Evolutionary conservation across 2,329 filamentous ascomycete species (phyloP), one percentile per base, ranked within the genome.

Genomic region (Aspergillus piperis): DNA sequence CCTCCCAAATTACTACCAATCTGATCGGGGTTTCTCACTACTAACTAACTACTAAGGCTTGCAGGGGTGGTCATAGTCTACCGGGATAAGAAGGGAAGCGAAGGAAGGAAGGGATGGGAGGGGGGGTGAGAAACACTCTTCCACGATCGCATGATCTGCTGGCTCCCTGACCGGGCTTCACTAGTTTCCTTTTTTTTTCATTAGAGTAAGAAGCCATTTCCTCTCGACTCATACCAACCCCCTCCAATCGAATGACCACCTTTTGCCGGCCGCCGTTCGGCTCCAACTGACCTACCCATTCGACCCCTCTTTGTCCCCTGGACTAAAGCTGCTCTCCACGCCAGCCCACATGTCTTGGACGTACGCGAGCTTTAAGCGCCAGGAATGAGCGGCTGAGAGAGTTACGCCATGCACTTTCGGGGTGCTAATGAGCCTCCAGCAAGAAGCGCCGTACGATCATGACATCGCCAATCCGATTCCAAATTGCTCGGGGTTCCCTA

Each of bases 321-420:
- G 21, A n/a, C 23, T 27, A n/a, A 30, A 8, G 15, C 15, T 23
- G 19, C 25, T 13, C 19, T 3, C 21, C 42, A 15, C 19, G 19
- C 21, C 42, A 25, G n/a, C 11, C 21, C 42, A 47, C 44, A 50
- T n/a, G 25, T 15, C 25, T 32, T 13, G 32, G 23, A 27, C 25
- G 15, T 50, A 27, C n/a, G 25, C 25, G 47, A 30, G 23, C 25
- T 32, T 11, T 54, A 54, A 21, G 52, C 52, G 52, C 52, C 52
- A 42, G 52, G 52, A 54, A 42, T 27, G 38, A 44, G 23, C 52
- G 52, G 52, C 52, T 30, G 52, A 54, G 52, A 38, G 17, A 44
- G 7, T 10, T n/a, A 27, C 23, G 21, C 11, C 23, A n/a, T n/a
- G 23, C 44, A 49, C 15, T 49, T 23, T 49, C 8, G 44, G 13